Percentiles rank a stretch among this genome's conserved stretches.
These are phyloP conservation scores for Peterozyma toletana DNA, from an alignment of 805 yeast species.

Conservation along the genomic window DNA sequence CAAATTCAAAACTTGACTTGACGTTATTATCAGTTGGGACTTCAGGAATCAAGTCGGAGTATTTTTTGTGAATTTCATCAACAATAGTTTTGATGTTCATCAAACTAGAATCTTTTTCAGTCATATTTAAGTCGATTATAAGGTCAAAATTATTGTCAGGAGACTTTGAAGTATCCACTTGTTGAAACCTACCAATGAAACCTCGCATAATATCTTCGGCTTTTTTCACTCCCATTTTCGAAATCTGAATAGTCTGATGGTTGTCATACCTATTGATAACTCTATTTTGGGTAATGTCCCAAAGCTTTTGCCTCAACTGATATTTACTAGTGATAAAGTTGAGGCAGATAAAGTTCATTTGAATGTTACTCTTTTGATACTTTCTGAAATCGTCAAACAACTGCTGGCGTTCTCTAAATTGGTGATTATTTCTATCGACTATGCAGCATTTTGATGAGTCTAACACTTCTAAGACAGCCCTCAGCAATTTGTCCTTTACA, in stretches of 20 bases:
- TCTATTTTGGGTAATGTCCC: slow-evolving; percentile 50
- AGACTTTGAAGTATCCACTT: slow-evolving; percentile 30
- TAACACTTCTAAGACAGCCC: slow-evolving; percentile 34
- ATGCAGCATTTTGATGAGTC: slow-evolving; percentile 44
- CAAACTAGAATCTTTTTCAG: slow-evolving; percentile 34
- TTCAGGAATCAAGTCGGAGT: slow-evolving; percentile 34
- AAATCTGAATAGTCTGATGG: slow-evolving; percentile 73
- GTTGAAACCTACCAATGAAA: slow-evolving; percentile 64
- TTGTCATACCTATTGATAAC: slow-evolving; percentile 72
- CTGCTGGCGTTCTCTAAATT: slow-evolving; percentile 58
- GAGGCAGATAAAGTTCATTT: slow-evolving; percentile 49
- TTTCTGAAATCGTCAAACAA: slow-evolving; percentile 45
- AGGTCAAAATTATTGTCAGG: slow-evolving; percentile 70
- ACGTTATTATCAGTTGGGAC: slow-evolving; percentile 35
- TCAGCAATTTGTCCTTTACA: slow-evolving; percentile 42
- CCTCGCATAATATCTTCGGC: slow-evolving; percentile 65
- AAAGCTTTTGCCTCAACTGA: slow-evolving; percentile 22
- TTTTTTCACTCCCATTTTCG: slow-evolving; percentile 34
- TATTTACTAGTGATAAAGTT: slow-evolving; percentile 44
- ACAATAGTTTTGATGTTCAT: slow-evolving; percentile 41
- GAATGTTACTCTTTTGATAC: slow-evolving; percentile 36
- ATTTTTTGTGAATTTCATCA: slow-evolving; percentile 25
- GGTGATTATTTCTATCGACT: slow-evolving; percentile 81
- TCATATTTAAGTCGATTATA: slow-evolving; percentile 50
- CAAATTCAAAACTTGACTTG: slow-evolving; percentile 39